These are phyloP conservation scores for Bretschneidera sinensis DNA, from an alignment of 345 rosid species.

Conservation along the genomic window DNA sequence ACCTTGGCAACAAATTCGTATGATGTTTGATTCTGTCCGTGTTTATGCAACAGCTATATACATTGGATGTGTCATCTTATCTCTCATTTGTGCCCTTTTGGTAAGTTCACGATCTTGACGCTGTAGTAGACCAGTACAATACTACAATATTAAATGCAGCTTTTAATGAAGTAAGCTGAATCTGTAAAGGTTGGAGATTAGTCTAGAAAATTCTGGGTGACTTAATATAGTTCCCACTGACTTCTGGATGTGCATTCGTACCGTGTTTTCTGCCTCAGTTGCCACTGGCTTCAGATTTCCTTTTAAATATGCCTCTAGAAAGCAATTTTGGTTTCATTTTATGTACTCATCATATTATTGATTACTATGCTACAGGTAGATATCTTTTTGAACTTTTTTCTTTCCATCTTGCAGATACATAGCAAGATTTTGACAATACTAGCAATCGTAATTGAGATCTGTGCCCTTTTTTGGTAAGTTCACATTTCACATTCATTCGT, in stretches of 20 bases:
- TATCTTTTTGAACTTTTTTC: not conserved
- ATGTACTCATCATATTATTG: not conserved
- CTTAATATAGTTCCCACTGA: not conserved
- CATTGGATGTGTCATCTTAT: constrained; percentile 59
- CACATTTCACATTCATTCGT: constrained; percentile 5
- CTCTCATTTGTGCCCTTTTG: constrained; percentile 84
- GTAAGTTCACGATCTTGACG: constrained; percentile 36
- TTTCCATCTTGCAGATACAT: constrained; percentile 55
- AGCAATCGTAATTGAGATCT: constrained; percentile 77
- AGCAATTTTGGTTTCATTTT: not conserved
- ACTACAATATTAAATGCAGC: not conserved
- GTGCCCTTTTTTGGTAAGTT: constrained; percentile 84
- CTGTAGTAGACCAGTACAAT: not conserved
- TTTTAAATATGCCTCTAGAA: not conserved
- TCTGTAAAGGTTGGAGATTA: not conserved
- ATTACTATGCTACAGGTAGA: not conserved
- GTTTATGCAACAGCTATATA: constrained; percentile 71
- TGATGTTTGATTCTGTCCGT: constrained; percentile 87
- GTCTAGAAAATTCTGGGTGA: not conserved
- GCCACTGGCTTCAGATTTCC: not conserved
- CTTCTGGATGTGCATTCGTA: not conserved
- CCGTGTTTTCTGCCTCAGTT: not conserved
- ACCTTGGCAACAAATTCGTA: constrained; percentile 59
- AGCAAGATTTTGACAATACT: constrained; percentile 69
- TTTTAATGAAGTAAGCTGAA: not conserved